Base-by-base conservation (phyloP, 805 yeast genomes). In the Ogataea methylovora region DNA sequence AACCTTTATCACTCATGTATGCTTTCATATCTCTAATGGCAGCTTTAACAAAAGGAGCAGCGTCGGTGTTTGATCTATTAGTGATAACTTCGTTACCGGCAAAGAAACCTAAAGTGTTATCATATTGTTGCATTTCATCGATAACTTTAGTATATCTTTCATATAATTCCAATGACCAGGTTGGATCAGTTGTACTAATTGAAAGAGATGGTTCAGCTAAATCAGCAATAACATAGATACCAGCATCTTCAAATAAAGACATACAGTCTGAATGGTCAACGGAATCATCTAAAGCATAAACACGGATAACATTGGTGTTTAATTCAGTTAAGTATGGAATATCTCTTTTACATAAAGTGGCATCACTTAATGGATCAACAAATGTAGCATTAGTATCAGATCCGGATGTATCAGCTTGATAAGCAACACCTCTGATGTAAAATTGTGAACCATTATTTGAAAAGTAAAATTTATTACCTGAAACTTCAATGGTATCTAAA, bases 21-120 rank as follows among this genome's bases (percentile, higher is more conserved):
- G 70, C 61, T 61, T 80, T 83, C 49, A 76, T 67, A 58, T 83
- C 90, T 72, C 92, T 76, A 38, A 83, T 60, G 21, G 90, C 90
- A 41, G 90, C 90, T 60, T 83, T 83, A 44, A 83, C 90, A 54
- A 73, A 83, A 25, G 90, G 80, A 36, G 90, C 82, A 38, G 90
- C 79, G 42, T 69, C 79, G 38, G 88, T 77, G 63, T 79, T 81
- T 46, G 73, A 54, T 22, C 54, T 56, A 48, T 73, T 69, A 61
- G 82, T 81, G 51, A 86, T 71, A 42, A 83, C 90, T 69, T 83
- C 90, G 54, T 83, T 83, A 69, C 90, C 90, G 31, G 90, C 90
- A 57, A 82, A 82, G 70, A 82, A 83, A 49, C 92, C 92, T 45
- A 83, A 65, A 33, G 80, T 69, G 57, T 82, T 83, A 50, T 84